These are phyloP conservation scores for Phytophthora citricola DNA, from an alignment of 352 stramenopile species.

Conservation along the genomic window DNA sequence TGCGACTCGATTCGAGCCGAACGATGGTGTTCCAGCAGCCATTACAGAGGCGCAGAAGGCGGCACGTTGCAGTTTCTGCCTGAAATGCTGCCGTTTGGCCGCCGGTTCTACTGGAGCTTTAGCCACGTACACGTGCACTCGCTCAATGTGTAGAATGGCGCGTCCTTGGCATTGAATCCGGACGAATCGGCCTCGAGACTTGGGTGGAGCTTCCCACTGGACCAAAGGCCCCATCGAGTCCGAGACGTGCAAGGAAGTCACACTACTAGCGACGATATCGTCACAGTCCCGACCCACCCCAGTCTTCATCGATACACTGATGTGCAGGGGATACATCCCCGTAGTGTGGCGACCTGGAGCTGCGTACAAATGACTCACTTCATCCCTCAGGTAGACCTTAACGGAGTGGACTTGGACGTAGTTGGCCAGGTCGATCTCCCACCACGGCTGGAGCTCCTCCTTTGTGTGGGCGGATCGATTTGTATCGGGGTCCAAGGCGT, in stretches of 20 bases:
- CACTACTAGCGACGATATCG: slow-evolving; percentile 59
- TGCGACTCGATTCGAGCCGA: background rate
- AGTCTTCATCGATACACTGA: slow-evolving; percentile 72
- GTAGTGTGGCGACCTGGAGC: slow-evolving; percentile 19
- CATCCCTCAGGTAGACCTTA: slow-evolving; percentile 50
- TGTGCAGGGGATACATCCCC: slow-evolving; percentile 56
- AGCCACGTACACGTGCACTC: slow-evolving; percentile 58
- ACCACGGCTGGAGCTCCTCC: slow-evolving; percentile 64
- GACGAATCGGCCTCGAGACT: slow-evolving; percentile 65
- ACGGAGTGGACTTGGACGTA: slow-evolving; percentile 58
- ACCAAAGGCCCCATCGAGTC: slow-evolving; percentile 42
- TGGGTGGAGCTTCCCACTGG: slow-evolving; percentile 56
- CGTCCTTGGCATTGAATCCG: slow-evolving; percentile 56
- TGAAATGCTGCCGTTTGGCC: slow-evolving; percentile 25
- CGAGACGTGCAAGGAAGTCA: slow-evolving; percentile 44
- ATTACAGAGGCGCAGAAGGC: slow-evolving; percentile 69
- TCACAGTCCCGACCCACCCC: slow-evolving; percentile 63
- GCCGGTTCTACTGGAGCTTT: slow-evolving; percentile 30
- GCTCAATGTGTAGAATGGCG: slow-evolving; percentile 67
- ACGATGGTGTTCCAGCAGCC: slow-evolving; percentile 12
- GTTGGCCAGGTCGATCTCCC: slow-evolving; percentile 62
- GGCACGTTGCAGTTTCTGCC: slow-evolving; percentile 53
- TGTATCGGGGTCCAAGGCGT: slow-evolving; percentile 40
- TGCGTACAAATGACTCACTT: slow-evolving; percentile 45
- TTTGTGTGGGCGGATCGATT: slow-evolving; percentile 48